A percentile compares a stretch with the other conserved stretches of the same genome.
phyloP scores from a whole-genome alignment of 2,329 filamentous ascomycete species.

The Penicillium digitatum region DNA sequence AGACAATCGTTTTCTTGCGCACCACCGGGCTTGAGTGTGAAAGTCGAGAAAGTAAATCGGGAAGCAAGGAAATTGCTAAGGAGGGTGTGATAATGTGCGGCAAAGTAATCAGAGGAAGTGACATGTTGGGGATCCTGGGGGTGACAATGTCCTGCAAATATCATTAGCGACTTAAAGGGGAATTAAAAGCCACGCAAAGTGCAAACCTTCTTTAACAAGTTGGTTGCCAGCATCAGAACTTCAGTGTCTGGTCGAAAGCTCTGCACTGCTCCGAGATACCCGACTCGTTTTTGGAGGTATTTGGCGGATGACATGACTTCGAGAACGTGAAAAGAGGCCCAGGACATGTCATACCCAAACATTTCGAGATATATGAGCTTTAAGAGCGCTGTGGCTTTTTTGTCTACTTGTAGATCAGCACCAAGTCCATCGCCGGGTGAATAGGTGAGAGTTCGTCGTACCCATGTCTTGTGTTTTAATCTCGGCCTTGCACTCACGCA shows the following conservation, averaged over 20 bases:
- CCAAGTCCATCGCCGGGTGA: not conserved
- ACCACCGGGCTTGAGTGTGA: conserved; percentile 81
- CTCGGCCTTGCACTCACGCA: conserved; percentile 93
- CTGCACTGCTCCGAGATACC: conserved; percentile 91
- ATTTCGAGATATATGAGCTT: conserved; percentile 98
- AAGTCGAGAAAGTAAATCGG: conserved; percentile 79
- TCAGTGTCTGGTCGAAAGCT: conserved; percentile 95
- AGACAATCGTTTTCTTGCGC: conserved; percentile 93
- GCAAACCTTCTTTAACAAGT: conserved; percentile 82
- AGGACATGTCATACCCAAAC: conserved; percentile 99
- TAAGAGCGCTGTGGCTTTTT: conserved; percentile 91
- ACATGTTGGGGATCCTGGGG: conserved; percentile 70
- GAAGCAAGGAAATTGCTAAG: conserved; percentile 81
- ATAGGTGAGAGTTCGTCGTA: conserved; percentile 33
- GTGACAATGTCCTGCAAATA: conserved; percentile 53
- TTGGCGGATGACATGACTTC: conserved; percentile 98
- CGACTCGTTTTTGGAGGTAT: conserved; percentile 90
- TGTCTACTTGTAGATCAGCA: conserved; percentile 53
- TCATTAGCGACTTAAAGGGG: conserved; percentile 13
- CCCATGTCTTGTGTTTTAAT: conserved; percentile 91
- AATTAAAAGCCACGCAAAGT: not conserved
- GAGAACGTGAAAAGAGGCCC: conserved; percentile 96
- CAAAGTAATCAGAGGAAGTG: conserved; percentile 81
- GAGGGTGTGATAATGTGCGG: conserved; percentile 92
- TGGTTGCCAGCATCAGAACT: conserved; percentile 95